A percentile compares a stretch with the other conserved stretches of the same genome.
These are phyloP conservation scores for Nasturtium officinale DNA, from an alignment of 345 rosid species.

Conservation along the genomic window DNA sequence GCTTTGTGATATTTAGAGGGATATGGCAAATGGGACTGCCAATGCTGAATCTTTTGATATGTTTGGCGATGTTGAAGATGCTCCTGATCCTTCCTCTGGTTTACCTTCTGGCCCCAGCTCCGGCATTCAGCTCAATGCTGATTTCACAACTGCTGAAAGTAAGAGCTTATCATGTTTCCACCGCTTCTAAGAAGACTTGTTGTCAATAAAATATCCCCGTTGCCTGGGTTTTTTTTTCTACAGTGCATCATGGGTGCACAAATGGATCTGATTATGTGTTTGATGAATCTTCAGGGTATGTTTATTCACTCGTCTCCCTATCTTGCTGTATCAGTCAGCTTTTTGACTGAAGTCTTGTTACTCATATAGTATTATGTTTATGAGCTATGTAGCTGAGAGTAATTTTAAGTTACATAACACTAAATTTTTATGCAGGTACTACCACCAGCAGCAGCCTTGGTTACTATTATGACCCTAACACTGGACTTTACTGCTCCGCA, in stretches of 20 bases:
- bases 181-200: neutral
- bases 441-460: conserved; percentile 90
- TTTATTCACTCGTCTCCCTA: neutral
- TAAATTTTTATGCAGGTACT: conserved; percentile 59
- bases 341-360: conserved; percentile 3
- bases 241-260: conserved; percentile 53
- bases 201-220: neutral
- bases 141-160: conserved; percentile 47
- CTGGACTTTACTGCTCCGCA: conserved; percentile 79
- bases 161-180: neutral
- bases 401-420: neutral
- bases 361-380: neutral
- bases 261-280: conserved; percentile 64
- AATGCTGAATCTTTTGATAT: conserved; percentile 62
- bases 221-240: conserved; percentile 26
- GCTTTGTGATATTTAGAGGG: conserved; percentile 56
- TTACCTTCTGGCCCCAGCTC: conserved; percentile 42
- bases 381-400: neutral
- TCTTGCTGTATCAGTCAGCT: conserved; percentile 3
- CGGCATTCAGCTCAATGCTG: conserved; percentile 43
- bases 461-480: conserved; percentile 83
- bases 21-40: conserved; percentile 54
- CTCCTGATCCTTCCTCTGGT: conserved; percentile 46
- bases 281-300: conserved; percentile 92
- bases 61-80: conserved; percentile 79